Base-by-base conservation (phyloP, 371 early-diverging fungal genomes). In the Syncephalastrum monosporum region DNA sequence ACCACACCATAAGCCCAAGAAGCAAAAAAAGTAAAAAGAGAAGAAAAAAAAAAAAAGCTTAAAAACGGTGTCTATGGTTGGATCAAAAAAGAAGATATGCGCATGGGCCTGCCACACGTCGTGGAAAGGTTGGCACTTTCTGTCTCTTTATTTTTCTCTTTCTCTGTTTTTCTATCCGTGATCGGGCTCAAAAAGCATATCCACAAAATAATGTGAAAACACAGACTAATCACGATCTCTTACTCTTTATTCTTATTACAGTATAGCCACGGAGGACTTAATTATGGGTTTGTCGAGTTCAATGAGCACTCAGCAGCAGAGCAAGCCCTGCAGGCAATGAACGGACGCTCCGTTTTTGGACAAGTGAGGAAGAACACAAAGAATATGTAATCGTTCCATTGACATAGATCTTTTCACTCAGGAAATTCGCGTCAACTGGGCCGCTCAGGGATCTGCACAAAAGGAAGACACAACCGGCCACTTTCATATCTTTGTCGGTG, bases 241-340 rank as follows among this genome's bases (percentile, higher is more conserved):
- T 29, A 6, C 17, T 49, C 41, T 21, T 17, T 47, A 6, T 38
- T 19, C 15, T 42, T 29, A 38, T 45, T 8, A 33, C 44, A 54
- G 60, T 54, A 60, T 21, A 51, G 55, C 25, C 57, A 67, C 49
- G 63, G 60, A 50, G 63, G 89, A 27, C 71, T 90, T 56, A 91
- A 89, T 74, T 95, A 91, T 74, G 96, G 93, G n/a, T 95, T 95
- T 69, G 87, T 96, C 45, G 94, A 93, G 65, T 92, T 88, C 79
- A 68, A 61, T 49, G 90, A 89, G 45, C 88, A 86, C 64, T 72
- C 72, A 42, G 68, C 79, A 46, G 96, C 96, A 21, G 90, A 90
- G 44, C 63, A 69, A 55, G 94, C 94, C 42, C 69, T 93, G 23
- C 82, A 87, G 63, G 75, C 65, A 23, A 77, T 94, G 71, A 91